These are phyloP conservation scores for Leccinum rimulosum DNA, from an alignment of 768 basidiomycete genomes.

Conservation along the genomic window DNA sequence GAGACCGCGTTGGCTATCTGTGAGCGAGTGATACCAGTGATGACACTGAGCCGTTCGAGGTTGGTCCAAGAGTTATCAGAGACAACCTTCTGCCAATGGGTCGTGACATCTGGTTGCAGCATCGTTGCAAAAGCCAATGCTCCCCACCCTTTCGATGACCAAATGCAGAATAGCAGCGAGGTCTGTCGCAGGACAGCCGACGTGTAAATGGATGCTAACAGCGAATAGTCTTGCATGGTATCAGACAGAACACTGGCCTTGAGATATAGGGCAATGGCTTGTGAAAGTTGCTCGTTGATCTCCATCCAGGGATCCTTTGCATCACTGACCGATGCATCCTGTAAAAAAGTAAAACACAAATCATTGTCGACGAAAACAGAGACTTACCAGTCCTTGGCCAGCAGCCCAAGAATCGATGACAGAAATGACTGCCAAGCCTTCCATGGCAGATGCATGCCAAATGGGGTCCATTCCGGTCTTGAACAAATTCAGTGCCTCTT, in stretches of 20 bases:
- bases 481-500: conserved; percentile 78
- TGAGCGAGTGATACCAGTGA: conserved; percentile 69
- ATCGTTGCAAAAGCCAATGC: conserved; percentile 72
- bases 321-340: conserved; percentile 56
- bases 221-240: conserved; percentile 53
- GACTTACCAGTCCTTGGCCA: conserved; percentile 67
- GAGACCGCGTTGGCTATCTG: conserved; percentile 64
- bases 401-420: conserved; percentile 84
- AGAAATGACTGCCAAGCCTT: conserved; percentile 77
- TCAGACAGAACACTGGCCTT: conserved; percentile 52
- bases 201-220: conserved; percentile 66
- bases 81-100: conserved; percentile 58
- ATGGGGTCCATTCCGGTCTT: conserved; percentile 71
- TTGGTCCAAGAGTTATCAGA: conserved; percentile 47
- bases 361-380: neutral
- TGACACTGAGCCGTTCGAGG: conserved; percentile 62
- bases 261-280: conserved; percentile 60
- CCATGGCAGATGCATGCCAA: conserved; percentile 89
- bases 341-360: conserved; percentile 9
- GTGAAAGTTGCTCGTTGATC: conserved; percentile 67
- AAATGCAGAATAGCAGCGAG: conserved; percentile 70
- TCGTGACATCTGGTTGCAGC: conserved; percentile 61
- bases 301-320: conserved; percentile 75
- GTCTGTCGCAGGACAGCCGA: conserved; percentile 69
- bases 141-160: conserved; percentile 89